phyloP scores from a whole-genome alignment of 352 stramenopile genomes.

The Pythium sukuiense region DNA sequence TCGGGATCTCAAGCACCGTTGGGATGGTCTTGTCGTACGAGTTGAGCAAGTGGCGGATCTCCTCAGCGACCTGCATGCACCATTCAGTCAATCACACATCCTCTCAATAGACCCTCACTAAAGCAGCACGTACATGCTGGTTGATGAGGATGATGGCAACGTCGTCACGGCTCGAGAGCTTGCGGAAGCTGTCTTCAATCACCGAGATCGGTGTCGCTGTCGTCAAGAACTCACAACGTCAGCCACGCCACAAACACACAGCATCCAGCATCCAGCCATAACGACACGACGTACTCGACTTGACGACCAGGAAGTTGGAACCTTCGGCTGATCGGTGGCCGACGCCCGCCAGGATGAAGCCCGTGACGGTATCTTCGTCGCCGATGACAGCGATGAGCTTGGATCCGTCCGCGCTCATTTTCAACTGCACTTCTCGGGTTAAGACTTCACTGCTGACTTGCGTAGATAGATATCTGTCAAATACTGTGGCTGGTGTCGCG shows the following conservation, averaged over 20 bases:
- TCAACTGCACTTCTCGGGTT: background rate
- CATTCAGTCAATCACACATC: background rate
- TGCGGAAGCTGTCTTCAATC: slow-evolving; percentile 93
- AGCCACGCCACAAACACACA: background rate
- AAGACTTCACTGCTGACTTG: slow-evolving; percentile 17
- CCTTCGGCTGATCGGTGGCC: slow-evolving; percentile 94
- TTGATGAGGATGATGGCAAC: slow-evolving; percentile 99
- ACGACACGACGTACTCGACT: slow-evolving; percentile 65
- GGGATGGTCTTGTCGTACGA: slow-evolving; percentile 98
- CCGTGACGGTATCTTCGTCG: slow-evolving; percentile 97
- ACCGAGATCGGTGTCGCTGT: slow-evolving; percentile 83
- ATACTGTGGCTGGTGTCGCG: background rate
- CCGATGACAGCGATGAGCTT: slow-evolving; percentile 89
- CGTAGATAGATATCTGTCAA: background rate
- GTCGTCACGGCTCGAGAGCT: slow-evolving; percentile 93
- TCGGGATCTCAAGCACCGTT: slow-evolving; percentile 98
- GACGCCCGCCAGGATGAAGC: slow-evolving; percentile 96
- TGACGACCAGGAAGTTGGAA: slow-evolving; percentile 98
- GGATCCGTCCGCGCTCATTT: slow-evolving; percentile 61
- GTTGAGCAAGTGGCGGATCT: slow-evolving; percentile 98
- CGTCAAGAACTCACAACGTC: background rate
- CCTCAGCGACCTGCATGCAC: slow-evolving; percentile 89
- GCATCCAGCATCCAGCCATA: slow-evolving; percentile 1
- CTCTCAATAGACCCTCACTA: background rate
- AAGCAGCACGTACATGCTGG: slow-evolving; percentile 85